Base-by-base conservation (phyloP, 768 basidiomycete genomes). In the Leccinum broughii region DNA sequence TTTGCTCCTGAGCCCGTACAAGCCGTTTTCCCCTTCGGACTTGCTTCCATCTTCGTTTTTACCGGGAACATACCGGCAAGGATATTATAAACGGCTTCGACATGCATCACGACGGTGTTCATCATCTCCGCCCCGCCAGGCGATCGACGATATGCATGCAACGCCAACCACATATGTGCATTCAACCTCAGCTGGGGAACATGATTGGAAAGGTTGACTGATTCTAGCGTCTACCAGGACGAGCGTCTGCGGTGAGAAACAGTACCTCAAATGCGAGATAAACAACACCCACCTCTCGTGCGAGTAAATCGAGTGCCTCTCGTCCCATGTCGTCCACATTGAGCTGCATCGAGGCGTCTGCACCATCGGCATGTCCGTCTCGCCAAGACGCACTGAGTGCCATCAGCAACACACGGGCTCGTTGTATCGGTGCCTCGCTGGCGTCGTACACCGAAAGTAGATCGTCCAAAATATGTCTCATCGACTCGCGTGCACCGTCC, bases 121-220 rank as follows among this genome's bases (percentile, higher is more conserved):
- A 75, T 78, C 68, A 84, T 80, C 24, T 81, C 72, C 14, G 53
- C 51, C 11, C 67, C 69, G 1, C 73, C 61, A 57, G 82, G 78
- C 9, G 71, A 75, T 6, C 75, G 77, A 14, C 84, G 82, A 72
- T 94, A 91, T 0, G 84, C 81, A 66, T 90, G 86, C 20, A 95
- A 75, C 0, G 87, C 85, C 50, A 85, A 75, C 86, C 88, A 90
- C 26, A 95, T 77, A 66, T 89, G 84, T 0, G 81, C 77, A 1
- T 80, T 73, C 1, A 83, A 79, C 30, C 76, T 79, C 65, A 87
- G 85, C 66, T 89, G 85, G 7, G 65, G 67, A 57, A 72, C 58
- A 56, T 75, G 74, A 3, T 54, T 59, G 0, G 60, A 60, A 2
- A 80, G 68, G 2, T 46, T 49, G 58, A 80, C 79, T 3, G 66